Conservation (phyloP, 2,329 filamentous ascomycete species). For the Alternaria hordeiaustralica region DNA sequence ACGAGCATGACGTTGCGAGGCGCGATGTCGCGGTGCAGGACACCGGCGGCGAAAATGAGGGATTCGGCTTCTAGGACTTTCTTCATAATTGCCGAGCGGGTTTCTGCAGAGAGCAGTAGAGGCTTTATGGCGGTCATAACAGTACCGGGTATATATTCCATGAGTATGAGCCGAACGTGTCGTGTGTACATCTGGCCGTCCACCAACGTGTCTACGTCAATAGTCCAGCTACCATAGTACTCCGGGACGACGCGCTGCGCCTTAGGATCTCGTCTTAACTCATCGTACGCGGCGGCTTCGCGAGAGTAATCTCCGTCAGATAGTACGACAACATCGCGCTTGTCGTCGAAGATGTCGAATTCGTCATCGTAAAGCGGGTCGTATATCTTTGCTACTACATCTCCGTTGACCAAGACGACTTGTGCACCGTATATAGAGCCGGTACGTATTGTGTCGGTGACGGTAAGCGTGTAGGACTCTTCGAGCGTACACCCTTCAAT, state of each 20-base stretch:
- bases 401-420: not conserved
- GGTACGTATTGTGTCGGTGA: slow-evolving; percentile 1
- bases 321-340: slow-evolving; percentile 2
- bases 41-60: not conserved
- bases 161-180: slow-evolving; percentile 8
- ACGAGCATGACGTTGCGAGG: slow-evolving; percentile 18
- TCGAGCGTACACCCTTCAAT: not conserved
- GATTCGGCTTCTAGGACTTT: slow-evolving; percentile 5
- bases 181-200: not conserved
- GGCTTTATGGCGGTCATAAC: not conserved
- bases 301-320: slow-evolving; percentile 8
- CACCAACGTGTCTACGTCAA: not conserved
- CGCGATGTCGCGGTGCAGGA: slow-evolving; percentile 7
- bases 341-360: not conserved
- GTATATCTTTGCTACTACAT: slow-evolving; percentile 11
- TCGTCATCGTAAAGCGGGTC: slow-evolving; percentile 10
- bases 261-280: not conserved
- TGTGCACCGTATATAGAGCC: slow-evolving; percentile 5
- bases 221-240: slow-evolving; percentile 7
- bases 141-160: not conserved
- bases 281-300: slow-evolving; percentile 4
- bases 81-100: not conserved
- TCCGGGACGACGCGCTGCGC: not conserved
- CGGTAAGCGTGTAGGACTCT: not conserved
- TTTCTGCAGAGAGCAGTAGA: not conserved